Evolutionary conservation across 129 eudicot genomes (phyloP).

Genomic region (Chrysanthemum makinoi): DNA sequence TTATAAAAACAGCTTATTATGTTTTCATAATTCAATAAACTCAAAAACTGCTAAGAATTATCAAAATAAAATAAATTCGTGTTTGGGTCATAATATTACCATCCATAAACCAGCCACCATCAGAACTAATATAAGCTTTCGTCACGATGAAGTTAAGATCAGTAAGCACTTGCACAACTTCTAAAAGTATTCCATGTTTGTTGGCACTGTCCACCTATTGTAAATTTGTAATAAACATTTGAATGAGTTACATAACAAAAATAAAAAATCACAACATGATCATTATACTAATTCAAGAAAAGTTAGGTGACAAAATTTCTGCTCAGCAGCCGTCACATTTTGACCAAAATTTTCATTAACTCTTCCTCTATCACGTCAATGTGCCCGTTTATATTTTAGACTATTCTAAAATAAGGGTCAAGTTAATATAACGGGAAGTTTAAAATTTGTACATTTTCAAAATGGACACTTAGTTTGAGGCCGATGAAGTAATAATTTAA

Average conservation of each 20-base stretch:
- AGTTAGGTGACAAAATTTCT: slow-evolving; percentile 14
- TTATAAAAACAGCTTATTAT: neutral
- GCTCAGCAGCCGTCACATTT: slow-evolving; percentile 3
- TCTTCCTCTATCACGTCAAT: neutral
- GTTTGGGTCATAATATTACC: slow-evolving; percentile 40
- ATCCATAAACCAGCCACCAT: slow-evolving; percentile 99
- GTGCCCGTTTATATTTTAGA: no score
- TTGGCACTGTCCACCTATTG: slow-evolving; percentile 97
- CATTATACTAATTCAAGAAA: neutral
- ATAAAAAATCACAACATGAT: neutral
- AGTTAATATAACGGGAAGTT: no score
- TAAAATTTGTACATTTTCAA: no score
- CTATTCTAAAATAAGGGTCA: no score
- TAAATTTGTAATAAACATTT: slow-evolving; percentile 14
- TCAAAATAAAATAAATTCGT: neutral
- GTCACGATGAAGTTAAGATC: slow-evolving; percentile 83
- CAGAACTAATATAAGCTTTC: slow-evolving; percentile 91
- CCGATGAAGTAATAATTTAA: no score
- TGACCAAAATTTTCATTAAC: neutral
- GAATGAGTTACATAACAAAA: neutral
- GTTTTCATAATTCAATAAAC: neutral
- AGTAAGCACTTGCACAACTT: slow-evolving; percentile 92
- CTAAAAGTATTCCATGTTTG: slow-evolving; percentile 89
- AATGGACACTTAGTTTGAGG: no score
- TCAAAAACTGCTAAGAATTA: neutral